phyloP scores from a whole-genome alignment of 441 rosid species.

The Pelargonium fulgidum region DNA sequence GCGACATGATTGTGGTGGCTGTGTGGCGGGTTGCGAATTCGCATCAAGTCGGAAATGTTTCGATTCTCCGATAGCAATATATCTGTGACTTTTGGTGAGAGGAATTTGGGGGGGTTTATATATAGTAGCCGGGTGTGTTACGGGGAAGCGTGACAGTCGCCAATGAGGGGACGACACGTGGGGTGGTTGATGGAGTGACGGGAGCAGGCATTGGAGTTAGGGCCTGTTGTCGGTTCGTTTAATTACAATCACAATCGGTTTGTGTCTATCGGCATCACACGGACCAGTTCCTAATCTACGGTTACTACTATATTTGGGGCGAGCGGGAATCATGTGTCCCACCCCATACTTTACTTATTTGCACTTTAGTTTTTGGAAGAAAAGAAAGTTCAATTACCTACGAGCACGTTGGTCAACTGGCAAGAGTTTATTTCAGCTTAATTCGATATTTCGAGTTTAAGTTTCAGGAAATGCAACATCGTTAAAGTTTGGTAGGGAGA shows the following conservation, averaged over 20 bases:
- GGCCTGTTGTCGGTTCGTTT: slow-evolving; percentile 24
- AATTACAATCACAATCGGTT: slow-evolving; percentile 6
- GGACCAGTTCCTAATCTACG: not conserved
- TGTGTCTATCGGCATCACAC: not conserved
- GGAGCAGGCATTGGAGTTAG: slow-evolving; percentile 9
- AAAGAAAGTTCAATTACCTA: too few relatives aligned
- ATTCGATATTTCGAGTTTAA: too few relatives aligned
- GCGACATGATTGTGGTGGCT: not conserved
- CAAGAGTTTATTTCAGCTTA: too few relatives aligned
- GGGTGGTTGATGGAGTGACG: slow-evolving; percentile 2
- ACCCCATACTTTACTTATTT: too few relatives aligned
- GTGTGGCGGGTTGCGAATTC: too few relatives aligned
- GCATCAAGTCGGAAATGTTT: too few relatives aligned
- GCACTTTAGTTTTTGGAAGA: too few relatives aligned
- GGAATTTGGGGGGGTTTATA: not conserved
- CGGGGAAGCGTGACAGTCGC: slow-evolving; percentile 4
- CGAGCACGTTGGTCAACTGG: too few relatives aligned
- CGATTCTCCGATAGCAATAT: too few relatives aligned
- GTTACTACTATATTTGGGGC: not conserved
- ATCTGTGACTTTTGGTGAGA: too few relatives aligned
- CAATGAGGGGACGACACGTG: slow-evolving; percentile 20
- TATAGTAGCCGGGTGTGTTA: not conserved
- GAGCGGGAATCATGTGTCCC: not conserved
- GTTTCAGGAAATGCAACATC: too few relatives aligned
- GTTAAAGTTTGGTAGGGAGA: too few relatives aligned